These are phyloP conservation scores for Aspergillus fumigatiaffinis DNA, from an alignment of 2,329 filamentous ascomycete species.

Conservation along the genomic window DNA sequence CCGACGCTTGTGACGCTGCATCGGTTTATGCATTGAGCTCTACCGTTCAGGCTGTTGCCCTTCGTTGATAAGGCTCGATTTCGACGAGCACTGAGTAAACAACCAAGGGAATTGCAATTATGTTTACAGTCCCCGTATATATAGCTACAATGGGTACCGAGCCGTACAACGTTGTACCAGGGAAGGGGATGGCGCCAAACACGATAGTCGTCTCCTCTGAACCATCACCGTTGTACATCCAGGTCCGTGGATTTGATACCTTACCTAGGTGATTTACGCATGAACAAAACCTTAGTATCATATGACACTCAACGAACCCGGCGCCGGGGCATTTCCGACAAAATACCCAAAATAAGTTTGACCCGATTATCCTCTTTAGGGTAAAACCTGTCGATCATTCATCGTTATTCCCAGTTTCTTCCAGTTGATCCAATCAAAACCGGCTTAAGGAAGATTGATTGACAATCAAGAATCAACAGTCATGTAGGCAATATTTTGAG, in stretches of 20 bases:
- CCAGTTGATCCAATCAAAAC: not conserved
- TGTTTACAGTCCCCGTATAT: not conserved
- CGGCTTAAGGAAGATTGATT: not conserved
- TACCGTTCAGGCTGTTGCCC: not conserved
- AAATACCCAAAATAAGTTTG: not conserved
- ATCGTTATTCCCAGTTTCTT: not conserved
- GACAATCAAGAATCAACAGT: not conserved
- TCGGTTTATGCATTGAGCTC: not conserved
- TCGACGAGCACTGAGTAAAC: not conserved
- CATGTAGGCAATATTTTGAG: not conserved
- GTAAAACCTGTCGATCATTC: slow-evolving; percentile 3
- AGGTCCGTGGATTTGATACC: not conserved
- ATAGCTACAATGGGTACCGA: not conserved
- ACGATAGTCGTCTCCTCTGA: not conserved
- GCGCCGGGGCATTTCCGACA: slow-evolving; percentile 1
- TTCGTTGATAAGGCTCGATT: not conserved
- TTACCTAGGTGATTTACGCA: not conserved
- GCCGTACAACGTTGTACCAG: not conserved
- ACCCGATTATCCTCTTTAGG: slow-evolving; percentile 1
- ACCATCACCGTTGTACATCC: not conserved
- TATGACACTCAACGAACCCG: slow-evolving; percentile 1
- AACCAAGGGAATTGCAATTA: not conserved
- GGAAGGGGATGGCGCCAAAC: not conserved
- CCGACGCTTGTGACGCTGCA: not conserved
- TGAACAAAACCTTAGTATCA: not conserved